Conservation (phyloP, 495 filamentous ascomycete species). For the Cryomyces antarcticus region DNA sequence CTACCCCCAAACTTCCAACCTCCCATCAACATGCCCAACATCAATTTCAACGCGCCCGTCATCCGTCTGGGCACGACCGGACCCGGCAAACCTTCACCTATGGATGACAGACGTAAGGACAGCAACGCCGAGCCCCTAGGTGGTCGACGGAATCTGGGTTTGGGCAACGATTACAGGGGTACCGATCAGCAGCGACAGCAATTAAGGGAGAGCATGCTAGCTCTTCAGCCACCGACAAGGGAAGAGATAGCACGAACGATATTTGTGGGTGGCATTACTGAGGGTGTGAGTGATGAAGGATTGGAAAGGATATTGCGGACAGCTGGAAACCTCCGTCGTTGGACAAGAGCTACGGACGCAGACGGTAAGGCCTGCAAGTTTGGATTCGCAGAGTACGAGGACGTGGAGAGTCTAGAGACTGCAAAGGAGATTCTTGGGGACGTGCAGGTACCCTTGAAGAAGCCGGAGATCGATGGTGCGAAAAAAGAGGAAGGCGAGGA, state of each 20-base stretch:
- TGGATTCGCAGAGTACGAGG: slow-evolving; percentile 93
- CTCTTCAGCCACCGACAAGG: slow-evolving; percentile 62
- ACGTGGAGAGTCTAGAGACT: slow-evolving; percentile 68
- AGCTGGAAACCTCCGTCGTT: slow-evolving; percentile 62
- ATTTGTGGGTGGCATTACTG: slow-evolving; percentile 72
- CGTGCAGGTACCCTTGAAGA: slow-evolving; percentile 68
- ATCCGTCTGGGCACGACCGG: slow-evolving; percentile 69
- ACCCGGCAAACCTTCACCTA: slow-evolving; percentile 39
- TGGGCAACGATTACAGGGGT: slow-evolving; percentile 38
- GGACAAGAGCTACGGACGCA: slow-evolving; percentile 65
- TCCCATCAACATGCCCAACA: slow-evolving; percentile 83
- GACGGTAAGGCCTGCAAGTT: slow-evolving; percentile 73
- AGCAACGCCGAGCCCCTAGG: slow-evolving; percentile 28
- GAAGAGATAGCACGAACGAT: slow-evolving; percentile 85
- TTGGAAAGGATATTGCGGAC: slow-evolving; percentile 62
- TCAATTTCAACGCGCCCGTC: slow-evolving; percentile 94
- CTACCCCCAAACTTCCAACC: slow-evolving; percentile 76
- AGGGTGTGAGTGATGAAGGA: slow-evolving; percentile 57
- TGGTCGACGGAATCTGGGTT: slow-evolving; percentile 34
- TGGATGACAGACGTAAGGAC: slow-evolving; percentile 18
- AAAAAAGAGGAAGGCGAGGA: slow-evolving; percentile 27
- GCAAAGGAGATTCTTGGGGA: slow-evolving; percentile 56
- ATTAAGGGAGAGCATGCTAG: slow-evolving; percentile 53
- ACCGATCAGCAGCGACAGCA: slow-evolving; percentile 48
- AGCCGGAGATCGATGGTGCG: slow-evolving; percentile 31